Evolutionary conservation across 2,329 filamentous ascomycete species (phyloP), one percentile per base, ranked within the genome.

Genomic region (Colletotrichum acutatum): DNA sequence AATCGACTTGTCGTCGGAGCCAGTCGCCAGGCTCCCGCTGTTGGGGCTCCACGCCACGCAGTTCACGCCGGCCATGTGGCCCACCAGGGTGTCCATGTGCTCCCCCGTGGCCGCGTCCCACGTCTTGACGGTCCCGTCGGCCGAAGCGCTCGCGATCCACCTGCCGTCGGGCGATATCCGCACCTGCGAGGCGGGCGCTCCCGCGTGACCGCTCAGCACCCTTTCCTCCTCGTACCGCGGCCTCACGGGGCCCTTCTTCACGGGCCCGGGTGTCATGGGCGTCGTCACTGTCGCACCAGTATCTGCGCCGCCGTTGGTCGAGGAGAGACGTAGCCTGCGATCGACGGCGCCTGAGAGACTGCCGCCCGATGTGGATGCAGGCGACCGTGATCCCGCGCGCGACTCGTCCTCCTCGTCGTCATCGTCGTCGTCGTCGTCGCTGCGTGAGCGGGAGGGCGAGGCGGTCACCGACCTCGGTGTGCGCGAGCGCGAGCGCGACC

Each of bases 21-120:
- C 97, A 11, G 94, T 96, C 4, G 96, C 97, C 59, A 99, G 88
- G 3, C 94, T 94, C 77, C 92, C 92, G 74, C 93, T 95, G 81
- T 98, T 95, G 0, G 96, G 95, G 72, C 93, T 93, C 97, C 97
- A 99, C n/a, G 95, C 92, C 60, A 99, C 89, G 52, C 95, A 96
- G 37, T 94, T 97, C 22, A 99, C 91, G 74, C 97, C 97, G 0
- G 96, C 95, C 80, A 98, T 90, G 84, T 99, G 97, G 7, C 95
- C 97, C 78, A 98, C 94, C 28, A 99, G 90, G 0, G 95, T 98
- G 78, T 98, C 94, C 80, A 96, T 90, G 74, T 97, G 92, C 68
- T 88, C 89, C 60, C 95, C 96, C 0, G 93, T 95, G 0, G 83
- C 82, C 1, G 94, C 91, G 80, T 95, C 91, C 95, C 97, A 99